These are phyloP conservation scores for Leavenworthia alabamica DNA, from an alignment of 345 rosid genomes.

Conservation along the genomic window DNA sequence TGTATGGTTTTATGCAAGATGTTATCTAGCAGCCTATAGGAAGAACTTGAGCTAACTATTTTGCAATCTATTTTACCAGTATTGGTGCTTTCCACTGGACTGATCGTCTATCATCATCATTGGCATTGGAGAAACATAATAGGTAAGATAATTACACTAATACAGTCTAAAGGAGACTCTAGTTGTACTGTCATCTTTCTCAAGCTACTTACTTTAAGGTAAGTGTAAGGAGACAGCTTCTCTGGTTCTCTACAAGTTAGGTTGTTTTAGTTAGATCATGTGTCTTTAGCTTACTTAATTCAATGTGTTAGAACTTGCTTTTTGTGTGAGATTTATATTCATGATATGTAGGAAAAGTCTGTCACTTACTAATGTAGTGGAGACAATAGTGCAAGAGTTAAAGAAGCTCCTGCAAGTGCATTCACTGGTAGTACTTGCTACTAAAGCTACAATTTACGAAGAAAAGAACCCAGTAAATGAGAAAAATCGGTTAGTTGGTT, in stretches of 20 bases:
- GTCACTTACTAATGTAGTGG: slow-evolving; percentile 52
- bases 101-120: slow-evolving; percentile 60
- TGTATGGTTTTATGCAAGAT: not conserved
- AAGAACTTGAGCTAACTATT: slow-evolving; percentile 13
- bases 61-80: slow-evolving; percentile 34
- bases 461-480: slow-evolving; percentile 35
- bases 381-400: slow-evolving; percentile 59
- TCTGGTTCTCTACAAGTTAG: not conserved
- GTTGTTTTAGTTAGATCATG: not conserved
- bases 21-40: not conserved
- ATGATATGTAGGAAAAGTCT: slow-evolving; percentile 49
- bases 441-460: slow-evolving; percentile 49
- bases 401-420: slow-evolving; percentile 55
- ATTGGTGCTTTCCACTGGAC: slow-evolving; percentile 91
- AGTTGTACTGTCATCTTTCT: not conserved
- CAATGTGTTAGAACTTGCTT: not conserved
- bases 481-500: slow-evolving; percentile 36
- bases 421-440: slow-evolving; percentile 60
- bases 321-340: not conserved
- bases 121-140: slow-evolving; percentile 31
- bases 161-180: not conserved
- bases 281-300: not conserved
- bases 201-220: not conserved
- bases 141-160: slow-evolving; percentile 37
- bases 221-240: not conserved